Evolutionary conservation across 2,329 filamentous ascomycete species (phyloP).

Genomic region (Tolypocladium ophioglossoides): DNA sequence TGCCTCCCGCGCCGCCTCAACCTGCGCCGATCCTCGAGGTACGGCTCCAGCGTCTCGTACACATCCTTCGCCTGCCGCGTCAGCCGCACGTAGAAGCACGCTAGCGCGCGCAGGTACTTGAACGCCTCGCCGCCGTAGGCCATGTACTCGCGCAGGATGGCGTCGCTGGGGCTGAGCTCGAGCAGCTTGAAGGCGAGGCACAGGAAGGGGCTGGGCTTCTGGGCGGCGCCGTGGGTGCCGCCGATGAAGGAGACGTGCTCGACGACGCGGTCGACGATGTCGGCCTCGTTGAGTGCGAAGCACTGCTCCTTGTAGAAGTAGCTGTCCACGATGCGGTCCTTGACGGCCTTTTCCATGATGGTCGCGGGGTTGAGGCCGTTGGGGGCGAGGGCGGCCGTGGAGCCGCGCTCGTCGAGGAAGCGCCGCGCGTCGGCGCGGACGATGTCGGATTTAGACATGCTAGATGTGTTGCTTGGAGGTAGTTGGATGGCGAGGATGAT

Average conservation of each 20-base stretch:
- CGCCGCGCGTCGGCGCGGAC: constrained; percentile 70
- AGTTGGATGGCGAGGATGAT: neutral
- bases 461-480: constrained; percentile 7
- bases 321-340: constrained; percentile 87
- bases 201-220: constrained; percentile 85
- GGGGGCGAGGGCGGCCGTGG: constrained; percentile 61
- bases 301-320: constrained; percentile 99
- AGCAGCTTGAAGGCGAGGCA: constrained; percentile 92
- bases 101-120: constrained; percentile 81
- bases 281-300: constrained; percentile 80
- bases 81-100: constrained; percentile 85
- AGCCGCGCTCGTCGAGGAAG: constrained; percentile 87
- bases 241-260: constrained; percentile 74
- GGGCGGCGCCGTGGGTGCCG: constrained; percentile 73
- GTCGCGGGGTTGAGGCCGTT: constrained; percentile 90
- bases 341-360: constrained; percentile 89
- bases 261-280: constrained; percentile 80
- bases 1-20: constrained; percentile 65
- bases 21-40: constrained; percentile 74
- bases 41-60: constrained; percentile 70
- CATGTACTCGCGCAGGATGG: constrained; percentile 72
- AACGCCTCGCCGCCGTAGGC: constrained; percentile 64
- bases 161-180: constrained; percentile 72
- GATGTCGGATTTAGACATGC: constrained; percentile 31
- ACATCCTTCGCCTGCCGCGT: constrained; percentile 76